These are phyloP conservation scores for Diatrype stigma DNA, from an alignment of 2,329 filamentous ascomycete species.

Conservation along the genomic window DNA sequence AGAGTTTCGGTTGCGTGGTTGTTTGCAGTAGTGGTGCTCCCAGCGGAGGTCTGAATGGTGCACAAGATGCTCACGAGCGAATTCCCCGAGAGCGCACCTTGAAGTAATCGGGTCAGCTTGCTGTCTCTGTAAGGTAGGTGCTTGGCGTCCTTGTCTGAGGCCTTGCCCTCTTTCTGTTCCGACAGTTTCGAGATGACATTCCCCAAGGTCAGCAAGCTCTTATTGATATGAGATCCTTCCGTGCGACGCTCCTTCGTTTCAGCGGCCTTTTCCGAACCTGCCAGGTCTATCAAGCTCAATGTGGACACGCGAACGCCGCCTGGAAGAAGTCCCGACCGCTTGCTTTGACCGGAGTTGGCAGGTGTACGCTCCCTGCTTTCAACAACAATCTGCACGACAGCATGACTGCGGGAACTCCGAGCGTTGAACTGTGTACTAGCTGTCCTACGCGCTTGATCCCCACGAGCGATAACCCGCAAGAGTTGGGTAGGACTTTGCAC, in stretches of 20 bases:
- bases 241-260: slow-evolving; percentile 91
- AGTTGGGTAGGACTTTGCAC: slow-evolving; percentile 97
- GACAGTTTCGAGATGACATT: slow-evolving; percentile 94
- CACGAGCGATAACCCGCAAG: slow-evolving; percentile 87
- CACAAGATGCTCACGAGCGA: slow-evolving; percentile 96
- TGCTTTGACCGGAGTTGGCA: slow-evolving; percentile 50
- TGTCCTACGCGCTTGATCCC: slow-evolving; percentile 84
- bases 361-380: slow-evolving; percentile 87
- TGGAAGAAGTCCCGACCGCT: slow-evolving; percentile 67
- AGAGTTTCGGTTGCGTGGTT: slow-evolving; percentile 83
- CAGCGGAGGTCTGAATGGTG: slow-evolving; percentile 80
- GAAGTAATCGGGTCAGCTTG: slow-evolving; percentile 88
- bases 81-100: slow-evolving; percentile 87
- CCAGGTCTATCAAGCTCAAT: slow-evolving; percentile 90
- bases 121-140: slow-evolving; percentile 96
- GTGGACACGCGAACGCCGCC: slow-evolving; percentile 95
- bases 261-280: slow-evolving; percentile 92
- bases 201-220: slow-evolving; percentile 88
- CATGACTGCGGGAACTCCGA: slow-evolving; percentile 94
- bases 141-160: slow-evolving; percentile 76
- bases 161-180: slow-evolving; percentile 71
- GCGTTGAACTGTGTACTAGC: slow-evolving; percentile 97
- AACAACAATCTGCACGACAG: slow-evolving; percentile 97
- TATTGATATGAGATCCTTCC: slow-evolving; percentile 98
- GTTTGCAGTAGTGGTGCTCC: slow-evolving; percentile 65